phyloP scores from a whole-genome alignment of 139 green algal genomes.

The Chlamydomonas schloesseri region DNA sequence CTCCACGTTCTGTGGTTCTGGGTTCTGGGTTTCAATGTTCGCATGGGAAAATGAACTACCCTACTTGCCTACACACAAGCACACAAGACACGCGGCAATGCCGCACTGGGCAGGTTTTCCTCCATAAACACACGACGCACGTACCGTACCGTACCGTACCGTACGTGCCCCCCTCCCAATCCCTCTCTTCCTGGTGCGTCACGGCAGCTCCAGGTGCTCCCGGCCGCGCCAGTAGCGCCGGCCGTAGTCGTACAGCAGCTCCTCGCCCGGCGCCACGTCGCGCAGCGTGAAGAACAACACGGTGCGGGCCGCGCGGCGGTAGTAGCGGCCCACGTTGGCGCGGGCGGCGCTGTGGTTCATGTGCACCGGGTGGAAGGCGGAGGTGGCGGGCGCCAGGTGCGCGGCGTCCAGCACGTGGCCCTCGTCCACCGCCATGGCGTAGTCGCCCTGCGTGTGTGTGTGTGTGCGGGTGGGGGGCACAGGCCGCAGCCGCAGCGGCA shows the following conservation, averaged over 20 bases:
- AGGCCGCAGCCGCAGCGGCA: no score
- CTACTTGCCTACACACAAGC: no score
- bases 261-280: constrained; percentile 61
- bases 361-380: constrained; percentile 69
- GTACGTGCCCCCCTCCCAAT: no score
- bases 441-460: constrained; percentile 44
- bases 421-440: constrained; percentile 53
- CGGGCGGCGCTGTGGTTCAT: constrained; percentile 67
- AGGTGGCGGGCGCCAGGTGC: constrained; percentile 35
- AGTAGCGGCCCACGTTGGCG: constrained; percentile 65
- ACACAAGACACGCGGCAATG: no score
- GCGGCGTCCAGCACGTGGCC: constrained; percentile 66
- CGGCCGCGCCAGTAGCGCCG: constrained; percentile 64
- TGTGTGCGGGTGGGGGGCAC: no score
- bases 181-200: neutral
- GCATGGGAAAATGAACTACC: no score
- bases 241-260: constrained; percentile 72
- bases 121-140: no score
- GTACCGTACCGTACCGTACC: no score
- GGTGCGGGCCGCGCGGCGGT: constrained; percentile 16
- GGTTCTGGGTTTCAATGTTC: no score
- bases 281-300: constrained; percentile 61
- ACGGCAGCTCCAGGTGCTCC: constrained; percentile 62
- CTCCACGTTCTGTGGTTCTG: no score
- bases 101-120: no score